phyloP scores from a whole-genome alignment of 2,329 filamentous ascomycete genomes.

The Fusarium sp. region DNA sequence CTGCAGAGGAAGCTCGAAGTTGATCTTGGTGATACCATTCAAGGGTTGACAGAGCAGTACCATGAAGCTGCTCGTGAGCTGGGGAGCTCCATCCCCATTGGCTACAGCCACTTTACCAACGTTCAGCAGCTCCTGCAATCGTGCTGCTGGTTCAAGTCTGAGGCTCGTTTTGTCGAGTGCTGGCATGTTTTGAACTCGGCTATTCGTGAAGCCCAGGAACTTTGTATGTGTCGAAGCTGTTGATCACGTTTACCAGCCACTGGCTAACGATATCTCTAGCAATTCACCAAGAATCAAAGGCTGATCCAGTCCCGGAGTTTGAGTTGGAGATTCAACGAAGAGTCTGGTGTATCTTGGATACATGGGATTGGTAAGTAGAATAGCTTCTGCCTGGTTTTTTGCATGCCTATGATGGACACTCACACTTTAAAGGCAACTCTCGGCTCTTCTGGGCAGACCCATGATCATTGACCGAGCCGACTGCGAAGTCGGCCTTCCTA shows the following conservation, averaged over 20 bases:
- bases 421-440: slow-evolving; percentile 48
- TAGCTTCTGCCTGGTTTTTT: background rate
- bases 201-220: slow-evolving; percentile 50
- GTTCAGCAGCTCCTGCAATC: slow-evolving; percentile 52
- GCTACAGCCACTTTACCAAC: slow-evolving; percentile 47
- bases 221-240: slow-evolving; percentile 38
- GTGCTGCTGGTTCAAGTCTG: slow-evolving; percentile 52
- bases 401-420: background rate
- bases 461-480: slow-evolving; percentile 50
- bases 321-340: slow-evolving; percentile 51
- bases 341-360: slow-evolving; percentile 51
- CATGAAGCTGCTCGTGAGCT: slow-evolving; percentile 49
- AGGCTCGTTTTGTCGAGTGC: slow-evolving; percentile 50
- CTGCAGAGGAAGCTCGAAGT: slow-evolving; percentile 45
- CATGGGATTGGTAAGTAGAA: slow-evolving; percentile 51
- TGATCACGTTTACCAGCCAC: no score
- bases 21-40: slow-evolving; percentile 45
- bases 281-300: slow-evolving; percentile 46
- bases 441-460: slow-evolving; percentile 46
- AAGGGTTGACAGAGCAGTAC: slow-evolving; percentile 45
- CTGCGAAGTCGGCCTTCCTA: slow-evolving; percentile 47
- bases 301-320: slow-evolving; percentile 44
- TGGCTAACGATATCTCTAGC: slow-evolving; percentile 33
- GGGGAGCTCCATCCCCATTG: slow-evolving; percentile 46
- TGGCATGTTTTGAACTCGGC: slow-evolving; percentile 51